Conservation (phyloP, 2,329 filamentous ascomycete genomes). For the Monilinia polystroma region DNA sequence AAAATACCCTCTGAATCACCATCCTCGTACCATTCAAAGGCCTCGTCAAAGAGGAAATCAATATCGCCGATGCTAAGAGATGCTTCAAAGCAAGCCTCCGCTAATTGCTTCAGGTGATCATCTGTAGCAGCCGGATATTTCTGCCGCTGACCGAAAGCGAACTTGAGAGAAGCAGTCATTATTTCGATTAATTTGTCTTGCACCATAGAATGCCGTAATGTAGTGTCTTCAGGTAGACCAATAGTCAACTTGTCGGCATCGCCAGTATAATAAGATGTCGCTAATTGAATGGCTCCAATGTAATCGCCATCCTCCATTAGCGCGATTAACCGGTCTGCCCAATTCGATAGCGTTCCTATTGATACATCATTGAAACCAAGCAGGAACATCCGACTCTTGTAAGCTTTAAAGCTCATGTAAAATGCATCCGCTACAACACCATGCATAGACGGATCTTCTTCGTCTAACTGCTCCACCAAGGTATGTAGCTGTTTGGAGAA, state of each 20-base stretch:
- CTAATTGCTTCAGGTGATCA: slow-evolving; percentile 70
- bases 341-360: slow-evolving; percentile 90
- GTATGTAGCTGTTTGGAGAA: slow-evolving; percentile 84
- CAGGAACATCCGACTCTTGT: slow-evolving; percentile 90
- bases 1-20: slow-evolving; percentile 72
- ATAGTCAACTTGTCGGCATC: slow-evolving; percentile 93
- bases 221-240: slow-evolving; percentile 82
- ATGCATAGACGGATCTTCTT: slow-evolving; percentile 85
- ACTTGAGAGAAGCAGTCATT: slow-evolving; percentile 86
- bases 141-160: slow-evolving; percentile 71
- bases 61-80: slow-evolving; percentile 74
- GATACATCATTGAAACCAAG: slow-evolving; percentile 92
- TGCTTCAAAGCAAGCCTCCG: slow-evolving; percentile 78
- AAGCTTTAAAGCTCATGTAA: slow-evolving; percentile 94
- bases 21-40: slow-evolving; percentile 88
- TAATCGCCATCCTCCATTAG: slow-evolving; percentile 98
- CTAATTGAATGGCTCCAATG: slow-evolving; percentile 84
- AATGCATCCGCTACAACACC: slow-evolving; percentile 96
- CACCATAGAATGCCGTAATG: slow-evolving; percentile 75
- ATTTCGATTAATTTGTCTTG: slow-evolving; percentile 89
- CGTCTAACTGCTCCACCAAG: slow-evolving; percentile 84
- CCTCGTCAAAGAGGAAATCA: slow-evolving; percentile 86
- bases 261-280: slow-evolving; percentile 88
- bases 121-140: slow-evolving; percentile 45
- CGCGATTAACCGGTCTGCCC: slow-evolving; percentile 90